Evolutionary conservation across 805 yeast species (phyloP).

Genomic region (Metschnikowia cerradonensis): DNA sequence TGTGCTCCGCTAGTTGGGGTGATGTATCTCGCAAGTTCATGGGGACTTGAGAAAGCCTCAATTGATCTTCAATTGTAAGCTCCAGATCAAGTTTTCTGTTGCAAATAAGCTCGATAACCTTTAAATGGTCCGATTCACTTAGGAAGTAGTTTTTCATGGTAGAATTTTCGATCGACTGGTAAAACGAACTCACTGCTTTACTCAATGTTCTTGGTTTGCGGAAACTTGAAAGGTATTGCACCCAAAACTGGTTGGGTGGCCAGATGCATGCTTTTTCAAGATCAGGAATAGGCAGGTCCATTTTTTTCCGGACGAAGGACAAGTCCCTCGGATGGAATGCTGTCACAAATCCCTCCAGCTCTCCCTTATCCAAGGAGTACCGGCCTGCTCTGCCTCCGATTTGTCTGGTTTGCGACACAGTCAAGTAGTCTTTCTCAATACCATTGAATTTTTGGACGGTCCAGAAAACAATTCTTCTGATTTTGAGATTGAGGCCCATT

Average conservation of each 20-base stretch:
- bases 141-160: conserved; percentile 28
- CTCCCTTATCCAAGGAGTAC: conserved; percentile 38
- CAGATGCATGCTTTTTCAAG: conserved; percentile 65
- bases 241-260: conserved; percentile 76
- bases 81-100: conserved; percentile 22
- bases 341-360: conserved; percentile 48
- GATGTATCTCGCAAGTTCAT: conserved; percentile 33
- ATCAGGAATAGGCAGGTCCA: conserved; percentile 49
- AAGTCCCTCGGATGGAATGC: conserved; percentile 47
- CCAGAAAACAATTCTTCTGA: conserved; percentile 74
- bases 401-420: conserved; percentile 74
- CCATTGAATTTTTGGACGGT: conserved; percentile 72
- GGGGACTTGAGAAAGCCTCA: conserved; percentile 61
- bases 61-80: conserved; percentile 51
- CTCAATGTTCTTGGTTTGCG: conserved; percentile 46
- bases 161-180: conserved; percentile 28
- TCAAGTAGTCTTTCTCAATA: conserved; percentile 38
- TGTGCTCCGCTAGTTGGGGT: conserved; percentile 37
- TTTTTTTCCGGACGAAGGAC: conserved; percentile 40
- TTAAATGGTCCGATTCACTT: conserved; percentile 36
- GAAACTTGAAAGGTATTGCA: conserved; percentile 58
- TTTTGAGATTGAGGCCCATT: conserved; percentile 89
- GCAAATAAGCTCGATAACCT: conserved; percentile 43
- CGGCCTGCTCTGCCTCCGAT: conserved; percentile 97
- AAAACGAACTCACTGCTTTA: conserved; percentile 47